phyloP scores from a whole-genome alignment of 192 early-diverging fungal genomes.

The Umbelopsis sp. region DNA sequence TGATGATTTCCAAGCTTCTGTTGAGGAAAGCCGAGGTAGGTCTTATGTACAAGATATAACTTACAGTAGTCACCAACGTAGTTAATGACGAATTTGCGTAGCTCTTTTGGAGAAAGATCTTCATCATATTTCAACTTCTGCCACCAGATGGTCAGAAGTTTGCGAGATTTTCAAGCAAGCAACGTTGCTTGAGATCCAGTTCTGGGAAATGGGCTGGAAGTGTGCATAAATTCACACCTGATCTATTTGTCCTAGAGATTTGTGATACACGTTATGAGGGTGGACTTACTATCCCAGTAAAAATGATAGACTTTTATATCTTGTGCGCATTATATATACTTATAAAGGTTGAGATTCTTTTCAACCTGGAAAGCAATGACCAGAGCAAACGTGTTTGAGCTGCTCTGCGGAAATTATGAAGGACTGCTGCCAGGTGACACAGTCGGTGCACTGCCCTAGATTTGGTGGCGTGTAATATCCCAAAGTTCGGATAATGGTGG shows the following conservation, averaged over 20 bases:
- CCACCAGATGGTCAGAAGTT: constrained; percentile 58
- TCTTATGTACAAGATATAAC: not conserved
- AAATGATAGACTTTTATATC: no score
- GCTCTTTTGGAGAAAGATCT: constrained; percentile 57
- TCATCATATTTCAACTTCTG: constrained; percentile 52
- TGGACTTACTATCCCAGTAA: no score
- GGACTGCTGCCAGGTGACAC: no score
- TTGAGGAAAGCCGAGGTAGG: constrained; percentile 54
- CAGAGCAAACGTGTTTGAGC: no score
- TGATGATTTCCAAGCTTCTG: constrained; percentile 69
- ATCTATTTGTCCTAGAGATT: not conserved
- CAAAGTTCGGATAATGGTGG: no score
- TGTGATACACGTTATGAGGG: not conserved
- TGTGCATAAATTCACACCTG: not conserved
- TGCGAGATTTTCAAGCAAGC: constrained; percentile 72
- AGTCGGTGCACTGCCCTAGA: no score
- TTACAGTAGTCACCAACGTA: not conserved
- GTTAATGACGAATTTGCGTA: constrained; percentile 21
- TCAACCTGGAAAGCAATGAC: no score
- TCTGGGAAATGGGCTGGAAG: constrained; percentile 69
- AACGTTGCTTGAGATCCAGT: constrained; percentile 69
- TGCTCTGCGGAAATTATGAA: no score
- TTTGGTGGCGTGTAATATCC: no score
- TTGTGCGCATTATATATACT: no score
- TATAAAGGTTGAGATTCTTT: no score